Percentiles rank a stretch among this genome's conserved stretches.
phyloP scores from a whole-genome alignment of 1,139 yeast species.

The Candida tunisiensis region DNA sequence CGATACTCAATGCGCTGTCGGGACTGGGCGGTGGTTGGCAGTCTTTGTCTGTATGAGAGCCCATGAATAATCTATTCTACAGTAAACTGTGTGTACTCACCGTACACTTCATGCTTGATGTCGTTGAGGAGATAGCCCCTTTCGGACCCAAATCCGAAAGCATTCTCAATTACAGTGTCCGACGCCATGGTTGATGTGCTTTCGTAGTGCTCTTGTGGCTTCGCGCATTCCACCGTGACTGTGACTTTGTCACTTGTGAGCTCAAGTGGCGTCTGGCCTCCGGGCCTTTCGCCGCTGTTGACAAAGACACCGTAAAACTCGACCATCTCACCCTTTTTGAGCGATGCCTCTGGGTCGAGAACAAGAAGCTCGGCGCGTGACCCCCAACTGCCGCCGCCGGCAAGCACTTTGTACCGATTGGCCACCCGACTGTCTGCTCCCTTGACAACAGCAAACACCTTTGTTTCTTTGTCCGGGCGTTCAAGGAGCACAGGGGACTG shows the following conservation, averaged over 20 bases:
- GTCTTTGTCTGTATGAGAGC: background rate
- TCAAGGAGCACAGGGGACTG: slow-evolving; percentile 25
- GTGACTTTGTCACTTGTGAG: background rate
- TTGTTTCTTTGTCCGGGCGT: slow-evolving; percentile 24
- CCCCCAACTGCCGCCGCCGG: slow-evolving; percentile 50
- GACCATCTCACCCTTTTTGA: slow-evolving; percentile 28
- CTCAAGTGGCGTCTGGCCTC: background rate
- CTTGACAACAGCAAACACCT: slow-evolving; percentile 21
- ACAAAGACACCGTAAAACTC: slow-evolving; percentile 18
- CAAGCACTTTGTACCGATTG: slow-evolving; percentile 27
- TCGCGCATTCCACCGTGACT: slow-evolving; percentile 10
- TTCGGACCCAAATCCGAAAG: slow-evolving; percentile 19
- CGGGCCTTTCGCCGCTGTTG: background rate
- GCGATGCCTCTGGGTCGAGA: slow-evolving; percentile 36
- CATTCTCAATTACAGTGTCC: slow-evolving; percentile 6
- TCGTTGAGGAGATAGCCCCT: slow-evolving; percentile 16
- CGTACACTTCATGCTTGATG: slow-evolving; percentile 15
- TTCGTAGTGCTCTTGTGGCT: slow-evolving; percentile 7
- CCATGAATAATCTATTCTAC: background rate
- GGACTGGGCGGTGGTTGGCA: background rate
- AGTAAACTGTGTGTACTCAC: slow-evolving; percentile 7
- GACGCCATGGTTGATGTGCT: slow-evolving; percentile 5
- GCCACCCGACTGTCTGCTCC: slow-evolving; percentile 2
- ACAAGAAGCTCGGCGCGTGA: slow-evolving; percentile 42
- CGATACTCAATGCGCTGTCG: background rate